These are phyloP conservation scores for Biscogniauxia marginata DNA, from an alignment of 2,329 filamentous ascomycete species.

Conservation along the genomic window DNA sequence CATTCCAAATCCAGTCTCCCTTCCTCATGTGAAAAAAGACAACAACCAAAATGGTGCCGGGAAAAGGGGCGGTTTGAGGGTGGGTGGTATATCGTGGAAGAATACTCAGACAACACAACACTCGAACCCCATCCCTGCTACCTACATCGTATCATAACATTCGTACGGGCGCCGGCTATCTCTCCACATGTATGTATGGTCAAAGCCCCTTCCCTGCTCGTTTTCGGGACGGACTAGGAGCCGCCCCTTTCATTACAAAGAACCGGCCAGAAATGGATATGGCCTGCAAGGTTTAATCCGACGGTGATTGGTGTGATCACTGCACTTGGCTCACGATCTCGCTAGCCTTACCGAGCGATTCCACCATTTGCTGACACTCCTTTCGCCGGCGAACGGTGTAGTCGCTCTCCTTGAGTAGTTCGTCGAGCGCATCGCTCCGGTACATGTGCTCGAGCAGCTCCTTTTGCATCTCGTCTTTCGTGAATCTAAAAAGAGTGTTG, in stretches of 20 bases:
- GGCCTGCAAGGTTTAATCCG: not conserved
- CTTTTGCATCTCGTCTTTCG: constrained; percentile 97
- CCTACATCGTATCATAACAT: not conserved
- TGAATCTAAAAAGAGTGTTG: constrained; percentile 61
- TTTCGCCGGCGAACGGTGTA: constrained; percentile 93
- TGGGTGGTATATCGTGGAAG: not conserved
- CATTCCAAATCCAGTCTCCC: not conserved
- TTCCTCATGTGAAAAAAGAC: not conserved
- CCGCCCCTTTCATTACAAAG: not conserved
- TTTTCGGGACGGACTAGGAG: no score
- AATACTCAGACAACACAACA: not conserved
- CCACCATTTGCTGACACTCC: constrained; percentile 99
- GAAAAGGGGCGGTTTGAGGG: no score
- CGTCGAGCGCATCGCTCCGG: constrained; percentile 83
- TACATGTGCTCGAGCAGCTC: constrained; percentile 98
- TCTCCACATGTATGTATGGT: not conserved
- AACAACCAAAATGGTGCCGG: no score
- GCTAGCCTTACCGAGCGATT: constrained; percentile 82
- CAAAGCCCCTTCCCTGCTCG: not conserved
- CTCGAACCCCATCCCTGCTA: not conserved
- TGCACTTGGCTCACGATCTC: constrained; percentile 90
- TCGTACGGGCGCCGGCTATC: not conserved
- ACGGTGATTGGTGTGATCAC: constrained; percentile 35
- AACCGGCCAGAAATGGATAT: not conserved
- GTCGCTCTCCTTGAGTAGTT: constrained; percentile 95